Evolutionary conservation across 371 early-diverging fungal genomes (phyloP).

Genomic region (Scutellospora calospora): DNA sequence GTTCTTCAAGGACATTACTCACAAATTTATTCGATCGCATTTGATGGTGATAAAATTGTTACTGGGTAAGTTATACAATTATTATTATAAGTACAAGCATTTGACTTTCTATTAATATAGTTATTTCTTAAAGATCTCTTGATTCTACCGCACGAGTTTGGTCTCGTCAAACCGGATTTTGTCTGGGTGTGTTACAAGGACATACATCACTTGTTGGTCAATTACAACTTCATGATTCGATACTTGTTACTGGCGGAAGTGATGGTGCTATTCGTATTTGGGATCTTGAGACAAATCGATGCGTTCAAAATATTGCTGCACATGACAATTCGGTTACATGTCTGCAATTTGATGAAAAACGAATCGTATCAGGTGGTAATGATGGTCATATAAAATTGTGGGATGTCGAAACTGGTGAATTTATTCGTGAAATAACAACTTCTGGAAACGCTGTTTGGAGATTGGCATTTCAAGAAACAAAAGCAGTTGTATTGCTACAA

Average conservation of each 20-base stretch:
- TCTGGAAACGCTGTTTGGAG: slow-evolving; percentile 71
- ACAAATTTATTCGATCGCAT: slow-evolving; percentile 75
- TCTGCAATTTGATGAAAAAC: slow-evolving; percentile 83
- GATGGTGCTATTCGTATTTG: slow-evolving; percentile 92
- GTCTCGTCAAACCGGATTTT: slow-evolving; percentile 69
- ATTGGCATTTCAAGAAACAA: slow-evolving; percentile 68
- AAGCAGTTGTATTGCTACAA: slow-evolving; percentile 70
- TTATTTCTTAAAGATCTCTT: slow-evolving; percentile 57
- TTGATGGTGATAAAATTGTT: slow-evolving; percentile 72
- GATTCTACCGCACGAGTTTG: slow-evolving; percentile 81
- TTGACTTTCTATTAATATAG: not conserved
- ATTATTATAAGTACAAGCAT: not conserved
- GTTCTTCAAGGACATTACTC: slow-evolving; percentile 74
- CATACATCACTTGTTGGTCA: slow-evolving; percentile 91
- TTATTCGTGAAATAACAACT: slow-evolving; percentile 71
- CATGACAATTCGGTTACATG: slow-evolving; percentile 89
- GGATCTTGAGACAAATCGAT: slow-evolving; percentile 75
- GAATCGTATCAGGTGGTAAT: slow-evolving; percentile 86
- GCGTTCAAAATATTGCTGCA: slow-evolving; percentile 76
- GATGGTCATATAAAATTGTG: slow-evolving; percentile 90
- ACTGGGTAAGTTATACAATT: slow-evolving; percentile 58
- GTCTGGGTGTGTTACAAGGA: slow-evolving; percentile 71
- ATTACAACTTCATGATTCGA: slow-evolving; percentile 75
- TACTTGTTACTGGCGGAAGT: slow-evolving; percentile 85
- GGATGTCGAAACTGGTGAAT: slow-evolving; percentile 80